Base-by-base conservation (phyloP, 306 rosid species). In the Prunus salicina region DNA sequence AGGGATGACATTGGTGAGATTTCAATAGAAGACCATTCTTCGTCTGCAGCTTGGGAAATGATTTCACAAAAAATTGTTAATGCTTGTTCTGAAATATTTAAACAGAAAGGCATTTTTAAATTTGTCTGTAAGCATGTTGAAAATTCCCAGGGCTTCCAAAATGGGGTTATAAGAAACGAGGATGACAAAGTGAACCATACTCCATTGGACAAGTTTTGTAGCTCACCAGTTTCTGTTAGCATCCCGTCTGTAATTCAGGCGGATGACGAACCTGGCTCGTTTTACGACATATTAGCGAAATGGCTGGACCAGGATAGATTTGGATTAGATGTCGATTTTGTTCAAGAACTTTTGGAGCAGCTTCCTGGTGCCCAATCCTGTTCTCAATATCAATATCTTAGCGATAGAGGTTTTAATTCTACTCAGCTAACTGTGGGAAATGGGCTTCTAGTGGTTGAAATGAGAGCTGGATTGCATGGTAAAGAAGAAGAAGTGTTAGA, bases 261-360 rank as follows among this genome's bases (percentile, higher is more conserved):
- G 7, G 79, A 86, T 52, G 79, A 82, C 77, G 96, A 91, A 72
- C 78, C 68, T 32, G 78, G 85, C 50, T 66, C 69, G 76, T 63
- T 82, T 11, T 53, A 70, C 56, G 88, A 88, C 73, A 47, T 69
- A 46, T 79, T 91, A 68, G 83, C 69, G 62, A 93, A 85, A 80
- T 96, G 99, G 99, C 82, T 96, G 83, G 96, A 86, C 74, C 96
- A 88, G 80, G 99, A 96, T 78, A 93, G 99, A 82, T 89, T 93
- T 86, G 99, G 99, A 76, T 79, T 96, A 77, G 96, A 96, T 78
- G 87, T 80, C 43, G 97, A 91, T 79, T 96, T 96, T 91, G 93
- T 91, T 64, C 99, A 91, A 87, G 98, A 96, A 82, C 80, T 93
- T 75, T 68, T 96, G 69, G 98, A 96, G 81, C 88, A 85, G 81